A percentile compares a stretch with the other conserved stretches of the same genome.
Evolutionary conservation across 2,329 filamentous ascomycete genomes (phyloP).

Genomic region (Fusarium irregulare): DNA sequence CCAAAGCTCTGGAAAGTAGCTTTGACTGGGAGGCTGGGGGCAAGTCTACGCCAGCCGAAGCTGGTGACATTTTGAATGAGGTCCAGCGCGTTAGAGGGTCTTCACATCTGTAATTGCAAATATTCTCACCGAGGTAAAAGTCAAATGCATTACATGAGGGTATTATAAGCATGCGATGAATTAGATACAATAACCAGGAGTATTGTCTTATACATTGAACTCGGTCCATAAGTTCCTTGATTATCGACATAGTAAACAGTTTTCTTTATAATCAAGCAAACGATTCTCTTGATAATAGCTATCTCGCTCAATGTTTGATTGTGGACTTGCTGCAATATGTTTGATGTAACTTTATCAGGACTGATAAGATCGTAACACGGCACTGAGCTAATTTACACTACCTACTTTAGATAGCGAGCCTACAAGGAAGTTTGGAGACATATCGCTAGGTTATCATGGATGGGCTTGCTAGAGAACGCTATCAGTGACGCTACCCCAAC

Average conservation of each 20-base stretch:
- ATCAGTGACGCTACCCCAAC: constrained; percentile 15
- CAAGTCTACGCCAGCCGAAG: neutral
- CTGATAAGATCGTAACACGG: neutral
- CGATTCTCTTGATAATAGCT: neutral
- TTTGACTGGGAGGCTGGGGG: constrained; percentile 54
- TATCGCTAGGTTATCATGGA: neutral
- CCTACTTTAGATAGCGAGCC: neutral
- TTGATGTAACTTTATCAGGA: neutral
- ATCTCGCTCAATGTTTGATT: neutral
- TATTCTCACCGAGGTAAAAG: neutral
- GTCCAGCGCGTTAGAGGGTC: neutral
- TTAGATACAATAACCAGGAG: neutral
- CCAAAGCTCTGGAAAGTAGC: constrained; percentile 59
- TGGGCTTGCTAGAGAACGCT: neutral
- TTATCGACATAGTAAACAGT: neutral
- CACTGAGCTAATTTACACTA: neutral
- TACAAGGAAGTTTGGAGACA: neutral
- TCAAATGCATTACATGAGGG: neutral
- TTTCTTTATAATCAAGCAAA: neutral
- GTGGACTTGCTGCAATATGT: neutral
- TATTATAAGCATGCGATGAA: neutral
- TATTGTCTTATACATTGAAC: neutral
- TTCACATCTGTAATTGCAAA: constrained; percentile 5
- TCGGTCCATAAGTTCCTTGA: neutral
- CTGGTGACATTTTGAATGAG: constrained; percentile 1